A percentile compares a stretch with the other conserved stretches of the same genome.
Evolutionary conservation across 2,329 filamentous ascomycete genomes (phyloP).

Genomic region (Cryphonectria naterciae): DNA sequence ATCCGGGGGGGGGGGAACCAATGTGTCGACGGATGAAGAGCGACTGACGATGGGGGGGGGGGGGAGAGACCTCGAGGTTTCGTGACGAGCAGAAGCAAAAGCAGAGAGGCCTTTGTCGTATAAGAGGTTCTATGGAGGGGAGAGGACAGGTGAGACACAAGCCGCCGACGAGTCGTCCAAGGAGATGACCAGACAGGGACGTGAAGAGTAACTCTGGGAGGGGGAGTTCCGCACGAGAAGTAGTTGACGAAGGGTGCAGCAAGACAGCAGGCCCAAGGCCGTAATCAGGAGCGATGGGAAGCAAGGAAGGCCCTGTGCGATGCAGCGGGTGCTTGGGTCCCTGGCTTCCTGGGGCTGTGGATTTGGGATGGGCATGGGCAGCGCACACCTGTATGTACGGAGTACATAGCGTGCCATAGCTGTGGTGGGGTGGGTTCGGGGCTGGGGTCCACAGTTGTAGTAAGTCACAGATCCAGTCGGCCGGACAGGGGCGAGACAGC

Average conservation of each 20-base stretch:
- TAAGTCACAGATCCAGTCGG: constrained; percentile 23
- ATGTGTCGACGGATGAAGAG: constrained; percentile 14
- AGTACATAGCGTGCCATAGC: not conserved
- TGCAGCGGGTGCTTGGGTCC: constrained; percentile 19
- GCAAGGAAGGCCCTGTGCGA: constrained; percentile 24
- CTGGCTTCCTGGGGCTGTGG: constrained; percentile 19
- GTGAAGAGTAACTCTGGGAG: constrained; percentile 21
- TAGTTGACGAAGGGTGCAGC: constrained; percentile 26
- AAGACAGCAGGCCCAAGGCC: constrained; percentile 23
- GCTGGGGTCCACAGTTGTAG: constrained; percentile 23
- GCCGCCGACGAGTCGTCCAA: constrained; percentile 27
- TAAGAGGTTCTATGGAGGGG: not conserved
- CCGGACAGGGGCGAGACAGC: constrained; percentile 30
- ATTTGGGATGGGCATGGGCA: constrained; percentile 14
- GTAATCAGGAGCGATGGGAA: constrained; percentile 24
- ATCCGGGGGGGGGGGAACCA: constrained; percentile 7
- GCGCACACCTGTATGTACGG: constrained; percentile 14
- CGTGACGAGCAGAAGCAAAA: not conserved
- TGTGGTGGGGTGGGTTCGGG: constrained; percentile 13
- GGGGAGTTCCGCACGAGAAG: constrained; percentile 29
- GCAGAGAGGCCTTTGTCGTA: not conserved
- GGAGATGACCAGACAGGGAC: constrained; percentile 25
- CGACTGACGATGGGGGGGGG: constrained; percentile 7
- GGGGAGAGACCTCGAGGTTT: not conserved
- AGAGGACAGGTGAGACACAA: constrained; percentile 24